Percentiles rank a stretch among this genome's conserved stretches.
Conservation (phyloP, 202 grass and related monocot species). For the Saccharum hybrid region DNA sequence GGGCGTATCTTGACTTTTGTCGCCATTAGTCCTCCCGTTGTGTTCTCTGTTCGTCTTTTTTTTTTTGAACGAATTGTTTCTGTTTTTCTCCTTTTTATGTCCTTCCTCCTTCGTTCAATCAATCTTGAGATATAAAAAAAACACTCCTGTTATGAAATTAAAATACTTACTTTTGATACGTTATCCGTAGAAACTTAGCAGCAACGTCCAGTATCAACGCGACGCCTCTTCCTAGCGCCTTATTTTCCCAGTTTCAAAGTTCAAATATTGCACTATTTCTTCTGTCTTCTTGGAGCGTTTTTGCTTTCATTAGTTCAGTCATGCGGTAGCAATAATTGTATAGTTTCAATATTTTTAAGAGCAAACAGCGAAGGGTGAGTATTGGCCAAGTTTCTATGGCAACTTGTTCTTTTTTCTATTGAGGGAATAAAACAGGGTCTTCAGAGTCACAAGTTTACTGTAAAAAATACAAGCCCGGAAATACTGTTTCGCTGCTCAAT, state of each 20-base stretch:
- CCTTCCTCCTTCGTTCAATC: neutral
- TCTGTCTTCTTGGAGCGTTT: neutral
- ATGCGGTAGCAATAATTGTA: neutral
- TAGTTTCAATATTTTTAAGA: neutral
- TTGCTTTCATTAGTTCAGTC: neutral
- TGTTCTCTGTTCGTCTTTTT: neutral
- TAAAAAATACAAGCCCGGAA: neutral
- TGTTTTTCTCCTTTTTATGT: neutral
- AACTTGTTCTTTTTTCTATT: neutral
- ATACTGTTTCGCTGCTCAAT: neutral
- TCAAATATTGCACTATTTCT: neutral
- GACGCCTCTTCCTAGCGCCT: neutral
- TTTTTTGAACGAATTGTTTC: neutral
- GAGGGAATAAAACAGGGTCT: neutral
- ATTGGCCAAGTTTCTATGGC: neutral
- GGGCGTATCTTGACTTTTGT: constrained; percentile 28
- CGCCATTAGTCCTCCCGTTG: neutral
- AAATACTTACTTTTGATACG: neutral
- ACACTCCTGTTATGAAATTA: neutral
- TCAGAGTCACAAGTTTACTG: neutral
- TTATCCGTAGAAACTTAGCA: neutral
- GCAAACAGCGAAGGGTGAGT: neutral
- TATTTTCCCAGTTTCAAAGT: neutral
- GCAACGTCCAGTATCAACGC: neutral
- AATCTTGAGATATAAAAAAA: too few relatives aligned